These are phyloP conservation scores for Metarhizium anisopliae DNA, from an alignment of 2,329 filamentous ascomycete genomes.

Conservation along the genomic window DNA sequence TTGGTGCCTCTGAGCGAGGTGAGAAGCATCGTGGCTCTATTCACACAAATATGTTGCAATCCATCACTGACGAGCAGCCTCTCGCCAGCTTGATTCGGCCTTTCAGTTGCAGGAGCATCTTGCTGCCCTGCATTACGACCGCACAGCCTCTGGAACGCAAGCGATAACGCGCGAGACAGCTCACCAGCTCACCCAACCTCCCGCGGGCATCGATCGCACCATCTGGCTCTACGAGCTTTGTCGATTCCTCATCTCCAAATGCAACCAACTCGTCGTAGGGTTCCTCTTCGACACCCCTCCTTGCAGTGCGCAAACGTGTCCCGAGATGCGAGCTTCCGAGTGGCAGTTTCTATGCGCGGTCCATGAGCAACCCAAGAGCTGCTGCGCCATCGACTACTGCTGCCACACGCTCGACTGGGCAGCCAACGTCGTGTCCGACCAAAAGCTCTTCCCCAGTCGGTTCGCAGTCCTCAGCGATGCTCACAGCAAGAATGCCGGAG, in stretches of 20 bases:
- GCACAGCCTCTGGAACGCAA: conserved; percentile 57
- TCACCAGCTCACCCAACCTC: conserved; percentile 66
- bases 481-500: conserved; percentile 53
- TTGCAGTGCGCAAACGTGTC: conserved; percentile 82
- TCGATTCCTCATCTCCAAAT: conserved; percentile 89
- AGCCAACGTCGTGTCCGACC: conserved; percentile 84
- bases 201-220: conserved; percentile 71
- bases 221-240: conserved; percentile 98
- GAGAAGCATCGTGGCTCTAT: conserved; percentile 18
- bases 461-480: conserved; percentile 49
- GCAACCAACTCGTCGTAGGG: conserved; percentile 83
- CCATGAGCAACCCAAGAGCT: conserved; percentile 91
- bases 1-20: conserved; percentile 80
- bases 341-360: conserved; percentile 99
- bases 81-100: conserved; percentile 69
- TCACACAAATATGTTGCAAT: background rate
- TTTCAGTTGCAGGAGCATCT: conserved; percentile 98
- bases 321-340: conserved; percentile 96
- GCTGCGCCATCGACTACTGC: conserved; percentile 98
- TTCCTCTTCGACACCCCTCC: conserved; percentile 87
- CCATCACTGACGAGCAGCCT: conserved; percentile 7
- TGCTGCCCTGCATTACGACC: conserved; percentile 78
- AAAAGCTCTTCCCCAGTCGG: conserved; percentile 89
- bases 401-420: conserved; percentile 98
- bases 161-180: conserved; percentile 73